Percentiles rank a stretch among this genome's conserved stretches.
Evolutionary conservation across 441 rosid genomes (phyloP).

Genomic region (Theobroma grandiflorum): DNA sequence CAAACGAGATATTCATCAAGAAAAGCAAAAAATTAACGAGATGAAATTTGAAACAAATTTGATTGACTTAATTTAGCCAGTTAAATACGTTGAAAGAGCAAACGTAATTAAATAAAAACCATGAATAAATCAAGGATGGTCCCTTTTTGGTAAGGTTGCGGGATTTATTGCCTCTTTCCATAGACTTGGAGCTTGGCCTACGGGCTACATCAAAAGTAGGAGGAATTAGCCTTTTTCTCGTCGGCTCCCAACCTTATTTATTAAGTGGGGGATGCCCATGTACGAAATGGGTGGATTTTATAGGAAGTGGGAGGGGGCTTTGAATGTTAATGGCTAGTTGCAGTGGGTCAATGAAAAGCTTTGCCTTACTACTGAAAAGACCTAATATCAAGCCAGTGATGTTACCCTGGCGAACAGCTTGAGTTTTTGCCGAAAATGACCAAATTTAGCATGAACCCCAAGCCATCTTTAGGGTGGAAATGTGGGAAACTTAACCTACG

Average conservation of each 20-base stretch:
- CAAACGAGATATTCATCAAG: neutral
- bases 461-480: neutral
- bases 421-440: neutral
- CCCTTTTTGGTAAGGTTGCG: neutral
- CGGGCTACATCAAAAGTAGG: neutral
- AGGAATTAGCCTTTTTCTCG: neutral
- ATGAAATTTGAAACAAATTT: neutral
- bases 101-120: neutral
- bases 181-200: neutral
- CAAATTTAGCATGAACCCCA: neutral
- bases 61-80: neutral
- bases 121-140: neutral
- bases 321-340: neutral
- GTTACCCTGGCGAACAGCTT: neutral
- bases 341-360: neutral
- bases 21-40: neutral
- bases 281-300: neutral
- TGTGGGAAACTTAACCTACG: neutral
- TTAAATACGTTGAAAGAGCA: neutral
- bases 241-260: neutral
- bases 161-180: too few species aligned
- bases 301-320: neutral
- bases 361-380: neutral
- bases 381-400: neutral
- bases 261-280: neutral